Base-by-base conservation (phyloP, 768 basidiomycete species). In the Naematelia encephala region DNA sequence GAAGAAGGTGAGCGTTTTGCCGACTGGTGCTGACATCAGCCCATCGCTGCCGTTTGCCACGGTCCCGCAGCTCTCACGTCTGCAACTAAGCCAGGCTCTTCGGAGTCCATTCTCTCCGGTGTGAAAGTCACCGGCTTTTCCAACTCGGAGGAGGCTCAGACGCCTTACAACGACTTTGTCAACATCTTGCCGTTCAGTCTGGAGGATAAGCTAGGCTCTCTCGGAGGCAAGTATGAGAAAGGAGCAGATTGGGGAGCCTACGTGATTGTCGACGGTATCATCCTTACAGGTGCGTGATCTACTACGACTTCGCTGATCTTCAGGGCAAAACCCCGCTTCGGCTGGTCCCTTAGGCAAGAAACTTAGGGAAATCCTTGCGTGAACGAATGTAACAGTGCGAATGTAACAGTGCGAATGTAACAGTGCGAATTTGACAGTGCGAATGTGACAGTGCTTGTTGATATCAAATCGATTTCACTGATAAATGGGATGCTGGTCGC, bases 31-130 rank as follows among this genome's bases (percentile, higher is more conserved):
- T 39, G 34, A 39, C 34, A 16, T 16, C 34, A 39, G 62, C 76
- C 86, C 60, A 82, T 84, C 5, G 67, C 84, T 2, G 87, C 87
- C 2, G 88, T 91, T 23, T 90, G 89, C 80, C 89, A 90, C 77
- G 89, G 88, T 14, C 84, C 88, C 52, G 87, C 84, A n/a, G 87
- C 86, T 1, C 80, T 89, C 21, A 82, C 85, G 13, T 79, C 79
- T 19, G 85, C 77, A 30, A 65, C 66, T 1, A 82, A 80, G 5
- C 84, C 85, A 62, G 77, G 78, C 4, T 70, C 81, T 16, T 85
- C 85, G 46, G 82, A 84, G 61, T 84, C 87, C 1, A 86, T 90
- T 62, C 85, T 89, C 70, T 79, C 77, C 2, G 86, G 84, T 12
- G 82, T 80, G 55, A 69, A 72, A 16, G 79, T 79, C 51, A 89